Evolutionary conservation across 139 green algal genomes (phyloP), one percentile per base, ranked within the genome.

Genomic region (Trebouxia sp.): DNA sequence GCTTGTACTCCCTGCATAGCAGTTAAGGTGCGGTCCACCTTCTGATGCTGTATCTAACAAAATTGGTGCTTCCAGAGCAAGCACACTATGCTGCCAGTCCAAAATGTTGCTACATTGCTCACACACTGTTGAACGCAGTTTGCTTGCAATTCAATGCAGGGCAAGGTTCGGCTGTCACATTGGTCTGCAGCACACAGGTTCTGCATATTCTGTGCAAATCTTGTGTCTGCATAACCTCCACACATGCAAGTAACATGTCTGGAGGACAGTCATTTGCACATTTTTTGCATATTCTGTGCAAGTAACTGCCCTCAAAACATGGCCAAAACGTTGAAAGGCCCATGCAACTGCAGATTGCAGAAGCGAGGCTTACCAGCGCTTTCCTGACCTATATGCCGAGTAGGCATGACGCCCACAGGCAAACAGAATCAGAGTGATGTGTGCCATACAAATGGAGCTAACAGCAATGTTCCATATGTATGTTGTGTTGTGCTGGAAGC

Each of bases 381-480:
- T 67, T 10, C 14, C 8, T 28, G 38, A 28, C 56, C 28, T 67
- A 20, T 15, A 67, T 67, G 28, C 56, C 39, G 20, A 8, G 9
- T 22, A 42, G 14, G 39, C 56, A 4, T 28, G 56, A n/a, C 56
- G 39, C 28, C 28, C 56, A 67, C 39, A 14, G 8, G 4, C 20
- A 1, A 28, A 9, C 38, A 67, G 39, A 15, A 39, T 67, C 28
- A 28, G 28, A 41, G n/a, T 1, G 3, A 67, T 67, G 56, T 41
- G 7, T 24, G 28, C 9, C 28, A 67, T 22, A 28, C 56, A 67
- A 5, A 67, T 28, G 38, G n/a, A 2, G 2, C 56, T 28, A 67
- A 67, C 56, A 67, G 28, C 56, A 41, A 38, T 67, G n/a, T 67
- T 67, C n/a, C 56, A 67, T 20, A 67, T 41, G 8, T 12, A 67